Base-by-base conservation (phyloP, 768 basidiomycete genomes). In the Pisolithus tinctorius region DNA sequence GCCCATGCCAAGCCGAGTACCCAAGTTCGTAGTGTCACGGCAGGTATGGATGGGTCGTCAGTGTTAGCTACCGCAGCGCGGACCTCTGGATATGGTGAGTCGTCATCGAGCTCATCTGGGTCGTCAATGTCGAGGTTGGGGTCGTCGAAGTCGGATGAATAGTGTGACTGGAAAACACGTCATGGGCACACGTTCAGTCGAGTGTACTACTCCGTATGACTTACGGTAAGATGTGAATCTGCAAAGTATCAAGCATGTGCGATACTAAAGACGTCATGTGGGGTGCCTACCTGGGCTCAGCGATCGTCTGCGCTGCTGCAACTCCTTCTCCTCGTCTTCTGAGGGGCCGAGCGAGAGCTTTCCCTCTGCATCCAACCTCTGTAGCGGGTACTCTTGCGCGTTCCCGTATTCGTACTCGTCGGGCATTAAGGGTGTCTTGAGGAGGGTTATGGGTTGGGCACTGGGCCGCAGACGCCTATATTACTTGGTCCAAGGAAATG, bases 51-150 rank as follows among this genome's bases (percentile, higher is more conserved):
- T 4, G 77, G 76, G 61, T 88, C 86, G 60, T 88, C 86, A 29
- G 78, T 81, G 64, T 85, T 86, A n/a, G 83, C 79, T 5, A 88
- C 86, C 6, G 86, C 85, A 6, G 84, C 81, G 39, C 86, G 80
- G 11, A 88, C 87, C 63, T 92, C 89, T 9, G 86, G 86, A 61
- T 92, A 92, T 4, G 89, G 89, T 2, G 87, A 89, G 63, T 91
- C 89, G 57, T 90, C 84, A 61, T 78, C 77, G 71, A 57, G 7
- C n/a, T 25, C 11, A 23, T 26, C 10, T 44, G 4, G n/a, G 16
- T 34, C 4, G n/a, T 9, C 29, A 5, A 51, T 23, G 59, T 72
- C 71, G 4, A 71, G 52, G 23, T 72, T 72, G 0, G 72, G 71
- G 29, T 72, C 71, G 17, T 70, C 64, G 39, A 72, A 71, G n/a